Conservation (phyloP, 2,329 filamentous ascomycete species). For the Pseudogymnoascus sp. region DNA sequence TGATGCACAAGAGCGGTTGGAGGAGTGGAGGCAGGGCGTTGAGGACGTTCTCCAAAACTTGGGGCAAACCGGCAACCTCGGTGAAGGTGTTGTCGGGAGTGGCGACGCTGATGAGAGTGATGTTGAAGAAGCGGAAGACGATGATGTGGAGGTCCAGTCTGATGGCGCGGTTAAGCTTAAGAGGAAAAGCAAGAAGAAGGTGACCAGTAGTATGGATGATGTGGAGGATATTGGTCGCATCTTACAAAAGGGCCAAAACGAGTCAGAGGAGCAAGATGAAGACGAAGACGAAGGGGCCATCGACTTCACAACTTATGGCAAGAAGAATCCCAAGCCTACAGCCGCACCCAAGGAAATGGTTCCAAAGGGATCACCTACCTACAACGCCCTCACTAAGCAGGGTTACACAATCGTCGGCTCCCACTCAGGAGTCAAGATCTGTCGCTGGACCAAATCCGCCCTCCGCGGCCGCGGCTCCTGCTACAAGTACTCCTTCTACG, state of each 20-base stretch:
- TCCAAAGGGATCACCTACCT: conserved; percentile 80
- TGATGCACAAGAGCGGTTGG: conserved; percentile 59
- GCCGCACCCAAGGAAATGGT: conserved; percentile 79
- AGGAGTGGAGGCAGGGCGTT: conserved; percentile 73
- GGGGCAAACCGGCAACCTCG: conserved; percentile 51
- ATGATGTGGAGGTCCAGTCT: conserved; percentile 77
- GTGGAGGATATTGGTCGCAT: conserved; percentile 75
- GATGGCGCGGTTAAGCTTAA: conserved; percentile 45
- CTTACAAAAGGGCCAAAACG: conserved; percentile 42
- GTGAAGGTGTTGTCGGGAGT: conserved; percentile 65
- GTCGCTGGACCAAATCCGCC: conserved; percentile 96
- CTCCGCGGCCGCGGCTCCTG: conserved; percentile 88
- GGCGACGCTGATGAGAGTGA: conserved; percentile 77
- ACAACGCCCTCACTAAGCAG: conserved; percentile 85
- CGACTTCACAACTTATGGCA: conserved; percentile 74
- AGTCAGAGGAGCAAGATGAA: conserved; percentile 25
- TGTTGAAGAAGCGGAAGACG: conserved; percentile 74
- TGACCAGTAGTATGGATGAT: conserved; percentile 56
- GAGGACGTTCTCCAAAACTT: conserved; percentile 61
- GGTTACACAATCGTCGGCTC: conserved; percentile 93
- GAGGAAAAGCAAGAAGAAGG: conserved; percentile 35
- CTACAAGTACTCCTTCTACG: conserved; percentile 98
- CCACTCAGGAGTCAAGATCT: conserved; percentile 95
- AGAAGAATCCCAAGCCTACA: conserved; percentile 36
- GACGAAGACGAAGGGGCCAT: conserved; percentile 53